Conservation (phyloP, 306 rosid species). For the Citrullus mucosospermus region DNA sequence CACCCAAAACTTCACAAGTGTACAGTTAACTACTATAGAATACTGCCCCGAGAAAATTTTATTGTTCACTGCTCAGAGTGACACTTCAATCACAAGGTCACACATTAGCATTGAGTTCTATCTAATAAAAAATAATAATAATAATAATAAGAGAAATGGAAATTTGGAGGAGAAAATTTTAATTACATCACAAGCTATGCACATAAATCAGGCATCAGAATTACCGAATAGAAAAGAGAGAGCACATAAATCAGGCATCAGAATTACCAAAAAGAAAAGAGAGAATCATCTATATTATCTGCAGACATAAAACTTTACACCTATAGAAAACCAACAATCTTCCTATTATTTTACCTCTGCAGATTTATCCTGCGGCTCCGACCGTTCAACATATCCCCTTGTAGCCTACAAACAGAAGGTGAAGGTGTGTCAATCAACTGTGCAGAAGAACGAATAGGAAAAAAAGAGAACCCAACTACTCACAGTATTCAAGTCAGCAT, state of each 20-base stretch:
- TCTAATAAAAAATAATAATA: not conserved
- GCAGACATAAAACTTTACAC: not conserved
- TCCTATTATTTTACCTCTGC: conserved; percentile 40
- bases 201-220: not conserved
- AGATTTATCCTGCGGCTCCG: conserved; percentile 49
- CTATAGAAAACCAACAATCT: not conserved
- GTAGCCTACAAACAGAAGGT: conserved; percentile 37
- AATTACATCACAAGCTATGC: not conserved
- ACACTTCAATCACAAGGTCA: not conserved
- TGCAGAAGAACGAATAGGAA: not conserved
- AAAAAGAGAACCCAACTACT: conserved; percentile 23
- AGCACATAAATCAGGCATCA: not conserved
- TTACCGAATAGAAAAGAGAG: not conserved
- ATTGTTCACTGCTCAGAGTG: not conserved
- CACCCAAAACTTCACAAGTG: not conserved
- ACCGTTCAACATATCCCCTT: conserved; percentile 35
- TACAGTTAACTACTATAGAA: not conserved
- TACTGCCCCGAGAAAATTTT: not conserved
- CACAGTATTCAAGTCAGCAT: conserved; percentile 42
- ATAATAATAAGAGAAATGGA: not conserved
- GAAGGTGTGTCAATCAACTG: conserved; percentile 7
- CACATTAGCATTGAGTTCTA: not conserved
- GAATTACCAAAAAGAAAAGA: not conserved
- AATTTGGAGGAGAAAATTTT: not conserved
- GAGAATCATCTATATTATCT: not conserved